Evolutionary conservation across 1,284 basidiomycete species (phyloP), one percentile per base, ranked within the genome.

Genomic region (Trametes sp.): DNA sequence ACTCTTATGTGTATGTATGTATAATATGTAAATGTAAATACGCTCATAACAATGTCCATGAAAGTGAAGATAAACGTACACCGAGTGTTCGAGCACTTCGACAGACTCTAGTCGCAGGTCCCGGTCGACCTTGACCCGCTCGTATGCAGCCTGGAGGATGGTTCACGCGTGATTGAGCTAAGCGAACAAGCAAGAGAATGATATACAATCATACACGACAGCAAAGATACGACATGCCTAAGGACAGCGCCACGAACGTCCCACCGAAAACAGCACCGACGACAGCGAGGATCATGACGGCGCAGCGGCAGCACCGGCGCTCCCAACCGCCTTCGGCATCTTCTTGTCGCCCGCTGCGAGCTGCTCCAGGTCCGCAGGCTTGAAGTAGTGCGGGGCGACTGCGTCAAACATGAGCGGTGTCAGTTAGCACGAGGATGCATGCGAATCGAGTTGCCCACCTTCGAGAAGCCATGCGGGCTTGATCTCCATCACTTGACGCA

Each of bases 401-500:
- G 70, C 9, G 14, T 23, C 31, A n/a, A 28, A 9, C 11, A 7
- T 7, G 6, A 45, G 16, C 26, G 23, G 16, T 10, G 26, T 35
- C 2, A 61, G 49, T 21, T 8, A 46, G 3, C n/a, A 9, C 13
- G 7, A 14, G 26, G 4, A 14, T 5, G 3, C 9, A 42, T 24
- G 33, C 7, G 6, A 19, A n/a, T n/a, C n/a, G n/a, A n/a, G 2
- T 7, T 13, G 80, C 87, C 67, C 59, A 90, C 93, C 92, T 84
- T 98, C 96, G 54, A 98, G 76, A 50, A 99, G 76, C 97, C 97
- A 98, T 45, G 87, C 78, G 0, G 96, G 92, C 74, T 98, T 96
- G 74, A 99, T 98, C 72, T 98, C 95, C 95, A 98, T 98, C 45
- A 96, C 86, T 84, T 98, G 96, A 81, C 91, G 82, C 86, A 94